phyloP scores from a whole-genome alignment of 73 alveolate genomes.

The Tetrahymena borealis region DNA sequence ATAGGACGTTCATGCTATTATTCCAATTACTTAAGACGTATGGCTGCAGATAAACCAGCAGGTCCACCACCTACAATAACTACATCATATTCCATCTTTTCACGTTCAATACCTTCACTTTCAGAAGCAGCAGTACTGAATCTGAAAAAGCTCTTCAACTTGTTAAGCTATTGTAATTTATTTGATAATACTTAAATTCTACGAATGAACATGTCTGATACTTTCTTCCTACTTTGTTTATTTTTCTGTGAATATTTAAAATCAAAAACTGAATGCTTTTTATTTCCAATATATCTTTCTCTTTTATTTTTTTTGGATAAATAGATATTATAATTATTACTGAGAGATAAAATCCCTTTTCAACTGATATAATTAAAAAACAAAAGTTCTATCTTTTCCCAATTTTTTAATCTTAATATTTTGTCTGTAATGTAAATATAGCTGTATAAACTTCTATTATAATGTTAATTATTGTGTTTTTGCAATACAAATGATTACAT shows the following conservation, averaged over 20 bases:
- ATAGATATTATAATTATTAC: not conserved
- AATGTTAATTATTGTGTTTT: not conserved
- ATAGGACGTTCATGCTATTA: conserved; percentile 45
- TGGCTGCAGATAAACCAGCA: conserved; percentile 93
- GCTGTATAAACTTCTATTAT: not conserved
- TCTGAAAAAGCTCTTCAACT: not conserved
- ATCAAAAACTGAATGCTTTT: not conserved
- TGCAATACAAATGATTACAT: not conserved
- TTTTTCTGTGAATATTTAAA: no score
- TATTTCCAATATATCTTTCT: not conserved
- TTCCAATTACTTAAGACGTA: conserved; percentile 66
- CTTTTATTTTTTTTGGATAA: not conserved
- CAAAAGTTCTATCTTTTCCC: not conserved
- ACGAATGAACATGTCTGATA: not conserved
- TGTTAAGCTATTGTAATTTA: not conserved
- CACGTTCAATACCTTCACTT: conserved; percentile 35
- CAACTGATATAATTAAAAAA: not conserved
- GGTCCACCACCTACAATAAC: conserved; percentile 94
- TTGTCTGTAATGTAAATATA: not conserved
- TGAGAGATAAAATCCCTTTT: not conserved
- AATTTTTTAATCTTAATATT: not conserved
- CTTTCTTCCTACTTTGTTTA: not conserved
- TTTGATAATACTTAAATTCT: not conserved
- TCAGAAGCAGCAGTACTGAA: not conserved
- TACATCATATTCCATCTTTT: conserved; percentile 59